A percentile compares a stretch with the other conserved stretches of the same genome.
Conservation (phyloP, 2,329 filamentous ascomycete genomes). For the Penicillium hesseltinei region DNA sequence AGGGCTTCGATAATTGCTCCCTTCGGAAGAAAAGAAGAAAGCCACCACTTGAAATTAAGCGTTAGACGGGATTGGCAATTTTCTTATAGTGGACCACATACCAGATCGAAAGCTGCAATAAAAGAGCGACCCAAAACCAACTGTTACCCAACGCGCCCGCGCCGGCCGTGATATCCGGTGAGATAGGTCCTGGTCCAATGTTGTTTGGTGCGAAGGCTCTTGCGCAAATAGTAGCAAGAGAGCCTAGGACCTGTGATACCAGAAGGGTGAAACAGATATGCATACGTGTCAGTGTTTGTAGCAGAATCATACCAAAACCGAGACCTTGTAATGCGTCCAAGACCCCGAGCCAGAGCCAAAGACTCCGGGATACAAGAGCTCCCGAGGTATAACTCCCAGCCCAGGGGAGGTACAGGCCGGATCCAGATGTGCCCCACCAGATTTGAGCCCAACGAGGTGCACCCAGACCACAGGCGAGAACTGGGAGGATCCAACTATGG, state of each 20-base stretch:
- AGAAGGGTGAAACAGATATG: conserved; percentile 64
- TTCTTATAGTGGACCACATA: conserved; percentile 49
- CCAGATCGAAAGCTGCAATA: conserved; percentile 59
- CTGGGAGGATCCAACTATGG: conserved; percentile 65
- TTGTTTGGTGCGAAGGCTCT: conserved; percentile 60
- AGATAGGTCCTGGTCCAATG: conserved; percentile 60
- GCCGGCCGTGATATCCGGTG: conserved; percentile 58
- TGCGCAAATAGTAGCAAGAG: conserved; percentile 61
- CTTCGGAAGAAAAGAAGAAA: conserved; percentile 47
- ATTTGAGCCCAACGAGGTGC: conserved; percentile 68
- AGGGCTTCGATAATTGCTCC: conserved; percentile 47
- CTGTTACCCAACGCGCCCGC: conserved; percentile 47
- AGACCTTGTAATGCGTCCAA: conserved; percentile 65
- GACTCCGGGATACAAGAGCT: conserved; percentile 55
- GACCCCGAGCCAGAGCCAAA: conserved; percentile 68
- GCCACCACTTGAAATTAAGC: conserved; percentile 31
- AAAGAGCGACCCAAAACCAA: conserved; percentile 62
- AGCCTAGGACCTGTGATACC: conserved; percentile 60
- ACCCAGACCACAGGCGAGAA: conserved; percentile 64
- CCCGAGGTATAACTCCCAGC: conserved; percentile 54
- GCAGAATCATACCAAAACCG: conserved; percentile 66
- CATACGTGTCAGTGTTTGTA: conserved; percentile 63
- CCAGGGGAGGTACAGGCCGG: conserved; percentile 64
- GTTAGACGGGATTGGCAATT: neutral
- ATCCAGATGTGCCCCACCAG: conserved; percentile 62